Evolutionary conservation across 352 stramenopile genomes (phyloP), one percentile per base, ranked within the genome.

Genomic region (Halophytophthora polymorphica): DNA sequence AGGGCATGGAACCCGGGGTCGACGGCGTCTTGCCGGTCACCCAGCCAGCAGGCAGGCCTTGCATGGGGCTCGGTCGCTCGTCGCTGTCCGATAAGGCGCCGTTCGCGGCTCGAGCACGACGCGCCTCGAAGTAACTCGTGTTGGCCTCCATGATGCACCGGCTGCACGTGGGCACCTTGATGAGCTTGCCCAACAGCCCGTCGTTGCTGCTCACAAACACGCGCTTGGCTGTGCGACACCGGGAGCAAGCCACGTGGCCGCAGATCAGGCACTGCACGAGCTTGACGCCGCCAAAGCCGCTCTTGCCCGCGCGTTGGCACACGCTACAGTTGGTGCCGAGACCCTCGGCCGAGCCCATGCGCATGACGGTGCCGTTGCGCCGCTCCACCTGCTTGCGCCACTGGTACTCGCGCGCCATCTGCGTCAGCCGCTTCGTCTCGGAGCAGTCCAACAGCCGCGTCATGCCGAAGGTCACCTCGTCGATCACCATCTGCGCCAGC

Each of bases 221-320:
- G 23, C 64, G 56, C 47, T 77, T 78, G 46, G 58, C 54, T 1
- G 56, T 50, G n/a, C 71, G 66, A 43, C 73, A 84, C 6, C 68
- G 70, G 14, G 66, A 52, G 45, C 73, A 84, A 4, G 66, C 56
- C 19, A 64, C 58, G 13, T 69, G 60, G 6, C 64, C 72, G 29
- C 72, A 83, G 19, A 77, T 61, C 17, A 64, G 46, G 50, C 72
- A 83, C 43, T 73, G 61, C 51, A 76, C 71, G 29, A 84, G 61
- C 44, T 66, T 71, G n/a, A 71, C 63, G 25, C 66, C 58, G 12
- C 68, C 48, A 23, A 68, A 66, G 36, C 68, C 73, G 38, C 66
- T 71, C 28, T 71, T 65, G 19, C 66, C 55, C 29, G 63, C 39
- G 15, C 52, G 50, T 10, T 61, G 45, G n/a, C 65, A 74, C 12